Evolutionary conservation across 176 grass and related monocot species (phyloP).

Genomic region (Pontederia paniculata): DNA sequence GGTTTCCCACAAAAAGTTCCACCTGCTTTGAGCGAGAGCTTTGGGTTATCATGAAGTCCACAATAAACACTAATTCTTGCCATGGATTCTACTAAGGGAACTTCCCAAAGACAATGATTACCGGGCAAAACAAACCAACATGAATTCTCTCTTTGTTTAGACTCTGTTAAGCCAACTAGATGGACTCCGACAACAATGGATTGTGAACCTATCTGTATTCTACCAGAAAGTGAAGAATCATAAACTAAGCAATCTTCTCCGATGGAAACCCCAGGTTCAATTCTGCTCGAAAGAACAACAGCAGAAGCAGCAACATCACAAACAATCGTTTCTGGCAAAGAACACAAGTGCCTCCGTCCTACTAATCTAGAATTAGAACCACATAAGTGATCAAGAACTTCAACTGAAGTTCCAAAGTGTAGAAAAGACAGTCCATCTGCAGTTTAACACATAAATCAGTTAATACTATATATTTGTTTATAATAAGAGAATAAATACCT

Average conservation of each 20-base stretch:
- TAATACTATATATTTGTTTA: background rate
- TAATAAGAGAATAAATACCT: background rate
- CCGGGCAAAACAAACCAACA: conserved; percentile 55
- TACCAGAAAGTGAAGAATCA: conserved; percentile 70
- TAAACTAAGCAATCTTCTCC: conserved; percentile 87
- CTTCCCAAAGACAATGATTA: conserved; percentile 89
- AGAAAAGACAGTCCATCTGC: conserved; percentile 79
- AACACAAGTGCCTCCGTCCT: conserved; percentile 63
- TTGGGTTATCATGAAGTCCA: conserved; percentile 88
- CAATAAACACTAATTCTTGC: conserved; percentile 71
- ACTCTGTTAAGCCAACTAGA: conserved; percentile 26
- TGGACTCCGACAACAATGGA: conserved; percentile 80
- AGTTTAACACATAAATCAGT: conserved; percentile 23
- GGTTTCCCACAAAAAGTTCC: conserved; percentile 89
- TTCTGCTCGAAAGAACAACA: conserved; percentile 70
- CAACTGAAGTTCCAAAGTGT: conserved; percentile 90
- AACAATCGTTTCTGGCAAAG: conserved; percentile 55
- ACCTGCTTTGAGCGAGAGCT: conserved; percentile 35
- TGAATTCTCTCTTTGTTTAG: conserved; percentile 16
- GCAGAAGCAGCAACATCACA: conserved; percentile 83
- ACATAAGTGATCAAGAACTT: conserved; percentile 86
- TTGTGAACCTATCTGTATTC: conserved; percentile 68
- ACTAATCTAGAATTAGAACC: conserved; percentile 64
- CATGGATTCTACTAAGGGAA: conserved; percentile 53
- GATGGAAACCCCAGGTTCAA: conserved; percentile 57